phyloP scores from a whole-genome alignment of 805 yeast species.

The Spathaspora boniae region DNA sequence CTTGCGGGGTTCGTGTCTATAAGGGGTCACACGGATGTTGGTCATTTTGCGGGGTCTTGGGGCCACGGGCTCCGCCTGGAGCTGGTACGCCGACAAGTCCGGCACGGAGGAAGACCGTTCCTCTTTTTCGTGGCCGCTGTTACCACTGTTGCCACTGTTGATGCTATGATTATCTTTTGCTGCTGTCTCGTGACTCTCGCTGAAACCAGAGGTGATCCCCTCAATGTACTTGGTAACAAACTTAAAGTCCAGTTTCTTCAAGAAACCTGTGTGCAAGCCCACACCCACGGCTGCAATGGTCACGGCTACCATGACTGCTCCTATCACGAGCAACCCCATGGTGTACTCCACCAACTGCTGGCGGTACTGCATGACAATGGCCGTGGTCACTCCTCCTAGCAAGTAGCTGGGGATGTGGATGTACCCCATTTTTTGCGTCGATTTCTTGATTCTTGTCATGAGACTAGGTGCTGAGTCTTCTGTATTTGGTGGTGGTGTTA shows the following conservation, averaged over 20 bases:
- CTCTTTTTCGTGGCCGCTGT: no score
- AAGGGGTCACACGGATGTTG: conserved; percentile 9
- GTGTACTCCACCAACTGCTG: background rate
- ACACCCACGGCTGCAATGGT: background rate
- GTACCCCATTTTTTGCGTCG: background rate
- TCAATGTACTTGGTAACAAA: no score
- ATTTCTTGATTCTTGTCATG: background rate
- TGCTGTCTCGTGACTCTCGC: no score
- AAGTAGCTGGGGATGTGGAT: conserved; percentile 6
- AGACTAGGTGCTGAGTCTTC: background rate
- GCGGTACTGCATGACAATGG: background rate
- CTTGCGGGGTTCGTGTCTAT: conserved; percentile 7
- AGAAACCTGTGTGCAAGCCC: no score
- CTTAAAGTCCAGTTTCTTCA: no score
- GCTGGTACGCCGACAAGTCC: no score
- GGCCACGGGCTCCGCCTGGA: background rate
- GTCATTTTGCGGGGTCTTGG: no score
- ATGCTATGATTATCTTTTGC: no score
- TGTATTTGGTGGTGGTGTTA: conserved; percentile 2
- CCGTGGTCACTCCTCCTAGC: background rate
- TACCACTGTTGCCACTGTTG: no score
- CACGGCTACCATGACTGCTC: background rate
- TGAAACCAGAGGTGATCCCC: no score
- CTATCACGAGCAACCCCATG: background rate
- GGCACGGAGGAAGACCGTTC: no score